Base-by-base conservation (phyloP, 176 grass and related monocot genomes). In the Oryza glumipatula region DNA sequence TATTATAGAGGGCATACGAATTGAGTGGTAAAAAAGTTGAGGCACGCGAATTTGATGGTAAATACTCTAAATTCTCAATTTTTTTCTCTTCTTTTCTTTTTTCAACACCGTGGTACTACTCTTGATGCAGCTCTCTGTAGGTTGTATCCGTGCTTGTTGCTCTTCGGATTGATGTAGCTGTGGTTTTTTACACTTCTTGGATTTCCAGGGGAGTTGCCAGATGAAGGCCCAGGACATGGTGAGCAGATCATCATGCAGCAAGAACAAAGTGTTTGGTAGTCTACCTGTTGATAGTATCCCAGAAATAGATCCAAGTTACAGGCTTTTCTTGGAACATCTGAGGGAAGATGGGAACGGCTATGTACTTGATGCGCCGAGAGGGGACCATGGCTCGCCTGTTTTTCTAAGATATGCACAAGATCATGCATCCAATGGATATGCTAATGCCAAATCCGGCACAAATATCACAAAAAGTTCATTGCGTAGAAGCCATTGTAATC, bases 251-350 rank as follows among this genome's bases (percentile, higher is more conserved):
- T 52, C 67, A 8, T 35, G 30, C 38, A 68, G 68, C 58, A 85
- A 82, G 38, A 67, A 60, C 6, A 88, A 68, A 12, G 72, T 78
- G 44, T 82, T 78, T 23, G 38, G 17, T 11, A 17, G 47, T 43
- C 26, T 58, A 63, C n/a, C 36, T 41, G 13, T 17, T 14, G 21
- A 67, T 17, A 46, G 78, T 74, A 72, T 0, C 82, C 73, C 73
- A 65, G 67, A 85, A 30, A 69, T 91, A 38, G 90, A 91, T 64
- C 86, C 86, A 56, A 73, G 43, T 73, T 91, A 91, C 56, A 88
- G 63, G 72, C 6, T 82, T 73, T 85, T 91, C 73, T 72, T 91
- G 74, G 82, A 91, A 85, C 74, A 91, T 72, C 24, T 88, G 13
- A 78, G 73, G 1, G 43, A 74, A 74, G 82, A 85, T 52, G 86